Conservation (phyloP, 106 monocot species). For the Dendrobium officinale region DNA sequence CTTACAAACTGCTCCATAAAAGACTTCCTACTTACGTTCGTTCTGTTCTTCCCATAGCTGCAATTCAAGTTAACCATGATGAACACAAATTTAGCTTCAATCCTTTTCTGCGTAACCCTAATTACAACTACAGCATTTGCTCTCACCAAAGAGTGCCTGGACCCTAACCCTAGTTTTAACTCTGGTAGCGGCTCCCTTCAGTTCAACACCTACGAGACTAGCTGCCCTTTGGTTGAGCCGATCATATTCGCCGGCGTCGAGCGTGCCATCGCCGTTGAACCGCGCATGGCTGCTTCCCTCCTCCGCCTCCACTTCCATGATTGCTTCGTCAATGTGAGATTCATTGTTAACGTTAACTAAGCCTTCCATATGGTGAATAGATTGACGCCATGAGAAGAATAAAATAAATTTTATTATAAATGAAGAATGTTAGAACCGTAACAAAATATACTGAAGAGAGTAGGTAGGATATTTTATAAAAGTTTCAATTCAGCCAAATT, state of each 20-base stretch:
- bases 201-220: constrained; percentile 27
- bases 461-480: background rate
- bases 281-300: constrained; percentile 87
- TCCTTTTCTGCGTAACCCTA: background rate
- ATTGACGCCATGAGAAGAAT: too few relatives aligned
- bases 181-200: constrained; percentile 2
- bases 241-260: constrained; percentile 53
- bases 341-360: too few relatives aligned
- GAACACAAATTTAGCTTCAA: background rate
- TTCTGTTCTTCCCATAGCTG: background rate
- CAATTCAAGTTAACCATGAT: background rate
- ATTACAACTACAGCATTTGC: background rate
- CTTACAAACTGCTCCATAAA: background rate
- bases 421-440: background rate
- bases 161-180: background rate
- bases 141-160: constrained; percentile 5
- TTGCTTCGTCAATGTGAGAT: constrained; percentile 46
- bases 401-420: constrained; percentile 22
- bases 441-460: background rate
- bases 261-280: constrained; percentile 33
- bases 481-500: too few relatives aligned
- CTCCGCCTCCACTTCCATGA: constrained; percentile 96
- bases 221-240: constrained; percentile 57
- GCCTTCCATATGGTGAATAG: too few relatives aligned
- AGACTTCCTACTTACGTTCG: background rate